Conservation (phyloP, 495 filamentous ascomycete species). For the Aspergillus homomorphus region DNA sequence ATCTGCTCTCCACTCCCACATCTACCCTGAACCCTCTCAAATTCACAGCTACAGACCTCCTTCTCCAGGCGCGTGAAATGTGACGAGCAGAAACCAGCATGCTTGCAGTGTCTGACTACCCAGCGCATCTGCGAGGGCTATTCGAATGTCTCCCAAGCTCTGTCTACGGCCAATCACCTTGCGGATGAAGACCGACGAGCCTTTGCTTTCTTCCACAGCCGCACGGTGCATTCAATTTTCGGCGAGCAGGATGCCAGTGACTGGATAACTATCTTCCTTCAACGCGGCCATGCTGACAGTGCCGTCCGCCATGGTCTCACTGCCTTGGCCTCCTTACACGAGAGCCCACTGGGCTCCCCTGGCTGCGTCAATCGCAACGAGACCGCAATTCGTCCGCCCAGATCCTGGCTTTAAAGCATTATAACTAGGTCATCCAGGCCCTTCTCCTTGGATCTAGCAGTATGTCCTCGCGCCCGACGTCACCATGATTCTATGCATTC, state of each 20-base stretch:
- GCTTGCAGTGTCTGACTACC: neutral
- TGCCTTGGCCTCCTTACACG: constrained; percentile 16
- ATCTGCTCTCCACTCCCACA: neutral
- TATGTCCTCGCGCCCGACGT: neutral
- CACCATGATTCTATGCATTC: constrained; percentile 11
- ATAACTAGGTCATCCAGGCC: neutral
- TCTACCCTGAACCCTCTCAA: neutral
- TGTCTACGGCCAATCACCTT: neutral
- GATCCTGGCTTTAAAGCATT: neutral
- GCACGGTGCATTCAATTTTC: neutral
- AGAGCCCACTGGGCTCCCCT: constrained; percentile 4
- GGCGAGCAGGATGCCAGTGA: neutral
- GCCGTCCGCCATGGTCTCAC: constrained; percentile 10
- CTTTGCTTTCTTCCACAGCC: neutral
- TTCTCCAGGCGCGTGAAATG: neutral
- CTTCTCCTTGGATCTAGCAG: neutral
- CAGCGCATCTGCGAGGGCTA: neutral
- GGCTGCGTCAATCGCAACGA: neutral
- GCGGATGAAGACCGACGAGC: neutral
- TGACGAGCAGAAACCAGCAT: neutral
- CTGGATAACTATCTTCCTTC: neutral
- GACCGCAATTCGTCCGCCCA: neutral
- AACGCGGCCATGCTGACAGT: neutral
- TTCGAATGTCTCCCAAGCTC: neutral
- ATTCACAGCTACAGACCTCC: neutral